Evolutionary conservation across 768 basidiomycete species (phyloP), one percentile per base, ranked within the genome.

Genomic region (Xerocomellus intermedius): DNA sequence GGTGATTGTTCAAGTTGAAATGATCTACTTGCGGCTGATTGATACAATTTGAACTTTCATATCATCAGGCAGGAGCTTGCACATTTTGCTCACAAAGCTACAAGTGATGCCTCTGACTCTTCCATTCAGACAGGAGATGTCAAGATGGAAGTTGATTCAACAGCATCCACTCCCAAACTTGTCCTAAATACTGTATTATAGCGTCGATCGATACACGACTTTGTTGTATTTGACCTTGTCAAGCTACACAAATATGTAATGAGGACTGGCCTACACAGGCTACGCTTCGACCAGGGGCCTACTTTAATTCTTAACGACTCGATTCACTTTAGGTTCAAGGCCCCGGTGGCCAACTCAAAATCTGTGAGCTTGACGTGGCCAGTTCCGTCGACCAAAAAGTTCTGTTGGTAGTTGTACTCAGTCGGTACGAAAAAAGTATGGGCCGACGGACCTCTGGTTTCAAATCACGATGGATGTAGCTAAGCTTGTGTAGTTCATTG

Each of bases 281-380:
- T n/a, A n/a, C n/a, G n/a, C 6, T 21, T 30, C 7, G 10, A 52
- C 13, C 6, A 43, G 24, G 16, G 12, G 62, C 75, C 17, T 56
- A 92, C 93, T 81, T 94, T 97, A 67, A 93, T 80, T 76, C 91
- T 96, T 54, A 98, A 77, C 0, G 92, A 94, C 67, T 98, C 96
- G 60, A 99, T 98, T 53, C 91, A 86, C 57, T 83, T 87, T 4
- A 97, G 96, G 70, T 94, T 98, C 47, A 99, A 77, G 4, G 95
- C 93, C 19, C 97, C 97, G 1, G 97, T 97, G 2, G 97, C 97
- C 10, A 99, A 80, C 28, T 97, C 97, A 69, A 99, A 99, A 71
- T 99, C 97, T 5, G 97, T 95, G 39, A 97, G 75, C 70, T 98
- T 99, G 69, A 99, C 96, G 66, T 99, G 97, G 2, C 97, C 97